Evolutionary conservation across 2,329 filamentous ascomycete species (phyloP).

Genomic region (Phialophora expanda): DNA sequence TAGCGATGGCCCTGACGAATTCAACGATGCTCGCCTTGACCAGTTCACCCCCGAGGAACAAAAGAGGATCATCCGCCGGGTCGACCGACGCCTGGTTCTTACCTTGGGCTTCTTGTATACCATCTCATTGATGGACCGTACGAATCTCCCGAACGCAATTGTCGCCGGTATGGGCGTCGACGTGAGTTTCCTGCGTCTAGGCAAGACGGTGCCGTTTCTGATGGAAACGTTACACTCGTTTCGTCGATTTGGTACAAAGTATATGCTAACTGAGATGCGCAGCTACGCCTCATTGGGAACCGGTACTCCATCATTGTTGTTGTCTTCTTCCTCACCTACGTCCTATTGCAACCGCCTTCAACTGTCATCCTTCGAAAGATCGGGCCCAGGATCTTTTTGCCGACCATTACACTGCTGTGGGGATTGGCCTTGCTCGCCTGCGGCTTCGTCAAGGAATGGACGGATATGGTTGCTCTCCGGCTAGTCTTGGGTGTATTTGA

Average conservation of each 20-base stretch:
- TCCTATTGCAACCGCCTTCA: conserved; percentile 72
- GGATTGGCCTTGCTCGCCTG: conserved; percentile 50
- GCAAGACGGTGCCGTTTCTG: not conserved
- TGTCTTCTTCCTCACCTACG: conserved; percentile 76
- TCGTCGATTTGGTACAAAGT: not conserved
- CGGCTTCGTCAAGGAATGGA: conserved; percentile 42
- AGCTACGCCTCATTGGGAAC: conserved; percentile 23
- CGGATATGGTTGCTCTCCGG: conserved; percentile 39
- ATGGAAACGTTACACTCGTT: not conserved
- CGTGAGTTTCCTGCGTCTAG: not conserved
- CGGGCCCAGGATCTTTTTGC: conserved; percentile 52
- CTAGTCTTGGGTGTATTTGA: conserved; percentile 68
- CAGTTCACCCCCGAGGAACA: conserved; percentile 62
- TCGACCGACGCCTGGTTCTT: conserved; percentile 70
- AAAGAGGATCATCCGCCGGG: conserved; percentile 68
- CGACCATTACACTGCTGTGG: conserved; percentile 52
- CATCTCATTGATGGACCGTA: conserved; percentile 77
- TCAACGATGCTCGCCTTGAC: conserved; percentile 40
- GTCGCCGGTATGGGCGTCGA: conserved; percentile 62
- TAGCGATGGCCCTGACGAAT: conserved; percentile 18
- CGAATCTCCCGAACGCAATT: conserved; percentile 73
- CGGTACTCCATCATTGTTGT: conserved; percentile 66
- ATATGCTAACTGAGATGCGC: not conserved
- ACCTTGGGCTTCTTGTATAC: conserved; percentile 73
- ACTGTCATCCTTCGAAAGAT: conserved; percentile 71